Conservation (phyloP, 768 basidiomycete genomes). For the Leccinum ochraceum region DNA sequence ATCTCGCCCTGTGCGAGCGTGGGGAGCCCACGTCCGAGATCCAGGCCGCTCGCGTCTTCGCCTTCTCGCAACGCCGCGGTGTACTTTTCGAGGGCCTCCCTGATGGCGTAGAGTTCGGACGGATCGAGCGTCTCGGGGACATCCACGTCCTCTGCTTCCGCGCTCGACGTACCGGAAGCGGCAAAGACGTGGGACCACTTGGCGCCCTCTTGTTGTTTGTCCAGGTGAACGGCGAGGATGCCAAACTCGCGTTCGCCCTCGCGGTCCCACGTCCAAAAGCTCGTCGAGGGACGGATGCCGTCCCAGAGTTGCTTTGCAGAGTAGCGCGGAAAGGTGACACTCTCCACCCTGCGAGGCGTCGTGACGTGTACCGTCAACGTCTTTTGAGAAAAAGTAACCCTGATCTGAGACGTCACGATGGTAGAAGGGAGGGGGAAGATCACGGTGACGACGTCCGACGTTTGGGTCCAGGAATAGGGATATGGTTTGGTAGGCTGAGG, state of each 20-base stretch:
- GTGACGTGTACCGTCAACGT: conserved; percentile 67
- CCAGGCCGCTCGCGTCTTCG: conserved; percentile 61
- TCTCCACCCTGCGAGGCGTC: conserved; percentile 29
- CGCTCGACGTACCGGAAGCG: conserved; percentile 37
- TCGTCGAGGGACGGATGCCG: conserved; percentile 69
- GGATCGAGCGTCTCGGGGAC: conserved; percentile 90
- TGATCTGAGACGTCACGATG: conserved; percentile 63
- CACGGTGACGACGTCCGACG: conserved; percentile 77
- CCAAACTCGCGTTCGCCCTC: conserved; percentile 69
- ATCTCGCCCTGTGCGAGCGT: conserved; percentile 86
- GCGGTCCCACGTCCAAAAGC: conserved; percentile 92
- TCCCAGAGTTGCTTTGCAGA: conserved; percentile 76
- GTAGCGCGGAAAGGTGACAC: conserved; percentile 55
- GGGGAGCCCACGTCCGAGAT: conserved; percentile 68
- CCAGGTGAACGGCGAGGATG: conserved; percentile 78
- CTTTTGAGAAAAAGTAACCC: conserved; percentile 62
- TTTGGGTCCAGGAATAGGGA: conserved; percentile 94
- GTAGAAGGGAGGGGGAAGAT: conserved; percentile 80
- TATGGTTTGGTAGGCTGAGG: conserved; percentile 52
- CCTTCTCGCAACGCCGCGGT: conserved; percentile 62
- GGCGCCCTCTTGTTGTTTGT: conserved; percentile 81
- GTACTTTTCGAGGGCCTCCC: conserved; percentile 85
- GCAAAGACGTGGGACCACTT: conserved; percentile 90
- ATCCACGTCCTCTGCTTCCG: conserved; percentile 51
- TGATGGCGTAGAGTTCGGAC: conserved; percentile 74